Percentiles rank a stretch among this genome's conserved stretches.
phyloP scores from a whole-genome alignment of 257 asterid genomes.

The Gentiana straminea region DNA sequence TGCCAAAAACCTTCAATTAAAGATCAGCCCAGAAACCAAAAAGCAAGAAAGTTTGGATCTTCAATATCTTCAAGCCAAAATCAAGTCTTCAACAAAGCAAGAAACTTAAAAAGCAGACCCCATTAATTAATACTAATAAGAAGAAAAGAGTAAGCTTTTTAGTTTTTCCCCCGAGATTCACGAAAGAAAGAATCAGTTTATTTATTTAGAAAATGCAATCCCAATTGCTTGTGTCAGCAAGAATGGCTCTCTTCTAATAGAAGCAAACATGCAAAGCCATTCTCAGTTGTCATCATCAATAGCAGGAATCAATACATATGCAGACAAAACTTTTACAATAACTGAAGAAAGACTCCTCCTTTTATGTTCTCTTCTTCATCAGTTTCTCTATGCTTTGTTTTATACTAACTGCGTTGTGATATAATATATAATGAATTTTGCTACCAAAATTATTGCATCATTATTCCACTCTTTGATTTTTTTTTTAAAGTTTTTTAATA shows the following conservation, averaged over 20 bases:
- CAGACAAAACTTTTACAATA: slow-evolving; percentile 24
- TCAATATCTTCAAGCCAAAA: slow-evolving; percentile 4
- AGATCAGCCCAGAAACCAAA: slow-evolving; percentile 6
- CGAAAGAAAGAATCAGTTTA: slow-evolving; percentile 8
- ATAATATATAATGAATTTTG: too few relatives aligned
- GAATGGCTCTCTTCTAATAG: slow-evolving; percentile 21
- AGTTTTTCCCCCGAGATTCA: slow-evolving; percentile 36
- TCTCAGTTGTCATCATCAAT: slow-evolving; percentile 41
- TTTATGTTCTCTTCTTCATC: slow-evolving; percentile 7
- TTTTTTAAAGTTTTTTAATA: too few relatives aligned
- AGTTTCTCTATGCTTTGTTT: slow-evolving; percentile 2
- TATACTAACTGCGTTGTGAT: not conserved
- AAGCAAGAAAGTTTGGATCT: slow-evolving; percentile 11
- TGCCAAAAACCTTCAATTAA: slow-evolving; percentile 8
- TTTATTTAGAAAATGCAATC: not conserved
- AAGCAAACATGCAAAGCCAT: slow-evolving; percentile 35
- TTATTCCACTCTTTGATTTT: too few relatives aligned
- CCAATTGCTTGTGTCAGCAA: slow-evolving; percentile 7
- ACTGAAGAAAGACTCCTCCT: slow-evolving; percentile 11
- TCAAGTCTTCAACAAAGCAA: slow-evolving; percentile 1
- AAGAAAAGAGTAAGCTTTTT: slow-evolving; percentile 2
- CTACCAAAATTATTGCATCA: too few relatives aligned
- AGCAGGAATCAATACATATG: slow-evolving; percentile 26
- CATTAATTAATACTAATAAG: slow-evolving; percentile 6
- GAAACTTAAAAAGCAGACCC: slow-evolving; percentile 5